phyloP scores from a whole-genome alignment of 495 filamentous ascomycete species.

The Aspergillus bridgeri region DNA sequence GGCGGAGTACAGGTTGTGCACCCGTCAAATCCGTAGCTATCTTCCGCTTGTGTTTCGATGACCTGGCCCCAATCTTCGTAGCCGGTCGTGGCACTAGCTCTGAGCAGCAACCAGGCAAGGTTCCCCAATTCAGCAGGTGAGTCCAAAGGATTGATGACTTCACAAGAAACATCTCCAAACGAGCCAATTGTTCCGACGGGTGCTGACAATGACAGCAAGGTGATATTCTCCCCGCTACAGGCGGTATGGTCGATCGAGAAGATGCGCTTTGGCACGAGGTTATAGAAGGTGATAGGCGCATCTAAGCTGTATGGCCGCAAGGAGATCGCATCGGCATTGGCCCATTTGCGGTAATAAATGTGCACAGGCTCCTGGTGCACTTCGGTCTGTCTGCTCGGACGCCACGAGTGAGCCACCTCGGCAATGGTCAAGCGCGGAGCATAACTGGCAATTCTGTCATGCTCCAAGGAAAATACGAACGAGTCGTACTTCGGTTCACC shows the following conservation, averaged over 20 bases:
- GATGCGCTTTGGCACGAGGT: constrained; percentile 8
- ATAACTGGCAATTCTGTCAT: constrained; percentile 49
- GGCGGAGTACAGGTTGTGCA: constrained; percentile 43
- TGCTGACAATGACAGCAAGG: constrained; percentile 24
- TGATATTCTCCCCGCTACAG: constrained; percentile 28
- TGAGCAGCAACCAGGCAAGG: constrained; percentile 32
- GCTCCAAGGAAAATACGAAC: constrained; percentile 62
- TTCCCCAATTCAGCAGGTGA: constrained; percentile 22
- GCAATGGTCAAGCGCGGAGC: constrained; percentile 50
- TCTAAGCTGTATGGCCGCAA: constrained; percentile 12
- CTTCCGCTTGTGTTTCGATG: background rate
- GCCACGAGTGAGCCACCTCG: constrained; percentile 34
- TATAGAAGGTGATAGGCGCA: constrained; percentile 12
- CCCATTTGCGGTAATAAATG: constrained; percentile 29
- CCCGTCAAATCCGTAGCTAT: background rate
- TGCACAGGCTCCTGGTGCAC: constrained; percentile 7
- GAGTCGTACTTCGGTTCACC: constrained; percentile 47
- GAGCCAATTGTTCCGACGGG: constrained; percentile 14
- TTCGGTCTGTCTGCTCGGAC: constrained; percentile 16
- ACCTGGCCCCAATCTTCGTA: constrained; percentile 28
- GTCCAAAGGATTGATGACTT: constrained; percentile 19
- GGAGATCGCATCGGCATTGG: constrained; percentile 3
- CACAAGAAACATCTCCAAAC: constrained; percentile 14
- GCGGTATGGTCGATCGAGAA: constrained; percentile 13
- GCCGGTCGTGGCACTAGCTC: constrained; percentile 13